phyloP scores from a whole-genome alignment of 176 grass and related monocot species.

The Alopecurus myosuroides region DNA sequence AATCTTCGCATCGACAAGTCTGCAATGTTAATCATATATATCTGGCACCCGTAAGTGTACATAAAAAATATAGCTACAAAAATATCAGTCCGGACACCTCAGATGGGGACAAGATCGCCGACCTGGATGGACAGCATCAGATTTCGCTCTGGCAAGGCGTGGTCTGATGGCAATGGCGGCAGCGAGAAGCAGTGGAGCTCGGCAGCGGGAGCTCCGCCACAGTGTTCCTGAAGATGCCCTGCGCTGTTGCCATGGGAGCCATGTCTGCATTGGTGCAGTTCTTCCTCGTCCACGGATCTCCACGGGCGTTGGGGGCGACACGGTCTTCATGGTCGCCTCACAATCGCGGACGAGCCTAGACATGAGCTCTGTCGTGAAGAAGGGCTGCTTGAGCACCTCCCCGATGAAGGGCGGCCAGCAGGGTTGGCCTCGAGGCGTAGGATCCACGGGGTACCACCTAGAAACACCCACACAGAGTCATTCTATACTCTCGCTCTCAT shows the following conservation, averaged over 20 bases:
- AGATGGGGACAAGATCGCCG: conserved; percentile 41
- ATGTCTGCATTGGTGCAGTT: neutral
- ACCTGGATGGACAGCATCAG: conserved; percentile 31
- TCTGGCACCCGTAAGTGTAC: no score
- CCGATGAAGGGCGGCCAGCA: conserved; percentile 61
- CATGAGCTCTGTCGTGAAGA: conserved; percentile 80
- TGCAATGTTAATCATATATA: no score
- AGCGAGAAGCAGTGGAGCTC: conserved; percentile 75
- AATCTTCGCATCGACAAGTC: no score
- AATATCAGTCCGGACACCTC: neutral
- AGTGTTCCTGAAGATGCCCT: conserved; percentile 68
- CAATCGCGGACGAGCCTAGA: conserved; percentile 67
- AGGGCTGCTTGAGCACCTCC: conserved; percentile 68
- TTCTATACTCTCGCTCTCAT: no score
- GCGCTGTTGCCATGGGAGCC: neutral
- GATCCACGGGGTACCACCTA: no score
- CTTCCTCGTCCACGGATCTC: neutral
- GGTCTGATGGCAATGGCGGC: conserved; percentile 34
- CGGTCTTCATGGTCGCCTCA: conserved; percentile 50
- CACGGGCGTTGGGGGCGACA: neutral
- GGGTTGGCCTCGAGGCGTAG: no score
- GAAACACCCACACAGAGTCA: no score
- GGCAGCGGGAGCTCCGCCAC: conserved; percentile 45
- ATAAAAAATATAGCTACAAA: no score
- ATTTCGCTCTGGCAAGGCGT: conserved; percentile 25